Conservation (phyloP, 768 basidiomycete genomes). For the Termitomyces heimii region DNA sequence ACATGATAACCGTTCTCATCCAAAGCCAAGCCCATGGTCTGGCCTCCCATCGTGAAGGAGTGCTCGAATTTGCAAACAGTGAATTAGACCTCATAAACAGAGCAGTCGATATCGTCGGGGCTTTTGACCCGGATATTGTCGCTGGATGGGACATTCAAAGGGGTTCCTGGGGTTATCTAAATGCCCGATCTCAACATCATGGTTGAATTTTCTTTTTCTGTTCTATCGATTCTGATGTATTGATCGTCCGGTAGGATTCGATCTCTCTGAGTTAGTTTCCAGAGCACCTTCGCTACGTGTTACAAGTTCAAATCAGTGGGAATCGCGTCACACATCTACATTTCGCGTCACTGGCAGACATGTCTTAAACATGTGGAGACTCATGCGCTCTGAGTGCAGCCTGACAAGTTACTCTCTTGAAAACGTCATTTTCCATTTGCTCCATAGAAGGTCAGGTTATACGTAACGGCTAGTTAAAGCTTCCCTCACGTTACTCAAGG, state of each 20-base stretch:
- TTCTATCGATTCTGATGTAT: background rate
- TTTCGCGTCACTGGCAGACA: slow-evolving; percentile 86
- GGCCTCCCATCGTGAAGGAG: slow-evolving; percentile 27
- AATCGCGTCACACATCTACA: slow-evolving; percentile 65
- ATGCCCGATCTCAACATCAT: slow-evolving; percentile 53
- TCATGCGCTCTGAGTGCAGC: slow-evolving; percentile 81
- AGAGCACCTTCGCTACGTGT: slow-evolving; percentile 54
- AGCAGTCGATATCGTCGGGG: slow-evolving; percentile 64
- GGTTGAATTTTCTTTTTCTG: slow-evolving; percentile 32
- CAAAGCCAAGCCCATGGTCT: slow-evolving; percentile 32
- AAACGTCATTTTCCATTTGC: slow-evolving; percentile 78
- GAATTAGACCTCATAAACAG: slow-evolving; percentile 83
- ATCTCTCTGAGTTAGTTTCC: slow-evolving; percentile 67
- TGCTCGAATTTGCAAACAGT: slow-evolving; percentile 47
- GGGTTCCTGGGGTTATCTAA: slow-evolving; percentile 87
- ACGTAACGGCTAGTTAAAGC: background rate
- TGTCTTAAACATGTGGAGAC: slow-evolving; percentile 88
- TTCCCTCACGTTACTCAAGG: slow-evolving; percentile 29
- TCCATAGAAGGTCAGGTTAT: slow-evolving; percentile 61
- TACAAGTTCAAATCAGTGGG: slow-evolving; percentile 60
- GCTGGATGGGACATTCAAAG: slow-evolving; percentile 90
- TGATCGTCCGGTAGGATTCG: slow-evolving; percentile 48
- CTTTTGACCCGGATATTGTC: slow-evolving; percentile 87
- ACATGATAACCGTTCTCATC: slow-evolving; percentile 51
- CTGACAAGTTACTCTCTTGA: slow-evolving; percentile 84